Evolutionary conservation across 495 filamentous ascomycete species (phyloP), one percentile per base, ranked within the genome.

Genomic region (Penicillium tannophilum): DNA sequence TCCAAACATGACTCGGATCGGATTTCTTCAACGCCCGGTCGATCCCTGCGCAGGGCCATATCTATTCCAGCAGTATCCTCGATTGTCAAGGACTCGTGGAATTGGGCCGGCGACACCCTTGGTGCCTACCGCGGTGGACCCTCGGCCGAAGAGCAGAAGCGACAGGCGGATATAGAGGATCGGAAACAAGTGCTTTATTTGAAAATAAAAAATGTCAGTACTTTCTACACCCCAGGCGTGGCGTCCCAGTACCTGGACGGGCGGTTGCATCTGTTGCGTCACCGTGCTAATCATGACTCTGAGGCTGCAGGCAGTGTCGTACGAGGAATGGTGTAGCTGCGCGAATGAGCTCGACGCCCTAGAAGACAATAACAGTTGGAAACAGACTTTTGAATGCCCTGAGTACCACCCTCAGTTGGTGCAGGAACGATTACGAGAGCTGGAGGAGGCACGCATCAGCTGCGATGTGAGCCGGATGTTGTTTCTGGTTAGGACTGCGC

Each of bases 301-400:
- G 20, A 10, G 62, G 33, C 26, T 50, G 11, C 62, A 88, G 86
- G 87, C 89, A 19, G 79, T 80, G 60, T 84, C 80, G 12, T 78
- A 85, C 63, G 74, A 76, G 28, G 84, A 90, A 60, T 93, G 89
- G 67, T 65, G 67, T 28, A 60, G 73, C 64, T 50, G 86, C 83
- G 93, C 93, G 14, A 79, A 73, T n/a, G 89, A 93, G 65, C 78
- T 97, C 36, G 93, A 97, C 70, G 66, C 78, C 4, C 74, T 96
- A 39, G 92, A 96, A 71, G 86, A 88, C 36, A 90, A 93, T 64
- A 87, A 91, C 61, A 72, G 76, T 8, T 97, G 93, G 93, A 97
- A 96, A 66, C 65, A 72, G 2, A 80, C 86, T n/a, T 66, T 79
- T n/a, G 77, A 82, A 56, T 84, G 76, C 28, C 65, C 81, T 28